Base-by-base conservation (phyloP, 805 yeast genomes). In the Metschnikowia santaceciliae region DNA sequence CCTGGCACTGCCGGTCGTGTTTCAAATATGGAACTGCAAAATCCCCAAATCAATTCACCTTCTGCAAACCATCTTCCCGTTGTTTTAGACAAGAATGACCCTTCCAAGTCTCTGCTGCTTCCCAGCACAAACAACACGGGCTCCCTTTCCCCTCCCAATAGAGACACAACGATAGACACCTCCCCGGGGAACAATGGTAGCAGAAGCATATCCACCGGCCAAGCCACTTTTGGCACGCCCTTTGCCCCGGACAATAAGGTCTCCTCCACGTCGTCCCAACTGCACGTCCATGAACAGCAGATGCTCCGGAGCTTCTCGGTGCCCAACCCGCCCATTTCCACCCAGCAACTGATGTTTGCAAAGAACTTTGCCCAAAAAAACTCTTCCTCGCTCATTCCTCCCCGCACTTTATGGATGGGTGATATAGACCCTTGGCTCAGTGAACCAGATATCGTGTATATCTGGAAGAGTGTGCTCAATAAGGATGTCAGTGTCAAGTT, bases 361-460 rank as follows among this genome's bases (percentile, higher is more conserved):
- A 67, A 67, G 32, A 68, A 60, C 32, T 45, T 42, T 14, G 46
- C 50, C 19, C 37, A 46, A 14, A 46, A 26, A 30, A 42, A 46
- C 17, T 23, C 58, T 10, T 50, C 55, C 3, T 58, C 58, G 15
- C 48, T 57, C 2, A 67, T 63, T n/a, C 75, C 79, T 14, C 90
- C 95, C 23, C 76, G 86, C 53, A 87, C 95, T 1, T 69, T 87
- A 32, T 87, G 95, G 95, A 87, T 87, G 95, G 95, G 95, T 10
- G 94, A 87, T 66, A 71, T 87, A 57, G 92, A 87, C 62, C 89
- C 92, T 1, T 81, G 86, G 80, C 80, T 86, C 61, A 89, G 84
- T 62, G 94, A 86, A 63, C 72, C 69, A 3, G 80, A 81, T 4
- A 71, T 74, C 44, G 66, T 63, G 26, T 72, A 75, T 46, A 70